Conservation (phyloP, 2,329 filamentous ascomycete species). For the Trichothecium roseum region DNA sequence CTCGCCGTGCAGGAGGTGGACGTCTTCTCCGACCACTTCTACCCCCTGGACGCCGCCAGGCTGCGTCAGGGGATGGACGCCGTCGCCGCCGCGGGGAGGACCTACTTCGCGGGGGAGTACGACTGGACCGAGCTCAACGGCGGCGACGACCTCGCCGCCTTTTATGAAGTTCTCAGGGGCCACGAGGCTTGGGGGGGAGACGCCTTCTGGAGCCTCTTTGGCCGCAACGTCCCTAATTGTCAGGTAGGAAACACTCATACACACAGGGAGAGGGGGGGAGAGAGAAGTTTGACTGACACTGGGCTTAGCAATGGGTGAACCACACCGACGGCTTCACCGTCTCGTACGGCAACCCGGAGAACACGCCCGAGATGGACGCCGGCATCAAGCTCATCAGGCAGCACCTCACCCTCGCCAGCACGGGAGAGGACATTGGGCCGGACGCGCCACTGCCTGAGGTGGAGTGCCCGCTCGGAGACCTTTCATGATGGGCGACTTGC, state of each 20-base stretch:
- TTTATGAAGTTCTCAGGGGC: constrained; percentile 28
- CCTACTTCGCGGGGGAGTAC: constrained; percentile 36
- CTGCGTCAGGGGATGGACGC: constrained; percentile 13
- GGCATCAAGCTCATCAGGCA: constrained; percentile 30
- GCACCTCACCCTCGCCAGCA: constrained; percentile 22
- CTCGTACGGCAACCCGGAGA: constrained; percentile 32
- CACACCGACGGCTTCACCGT: constrained; percentile 33
- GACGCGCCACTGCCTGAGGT: constrained; percentile 20
- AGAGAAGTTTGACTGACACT: no score
- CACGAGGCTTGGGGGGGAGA: constrained; percentile 27
- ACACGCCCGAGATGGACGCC: constrained; percentile 23
- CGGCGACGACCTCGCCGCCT: constrained; percentile 23
- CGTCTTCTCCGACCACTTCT: constrained; percentile 37
- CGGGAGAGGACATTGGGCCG: constrained; percentile 18
- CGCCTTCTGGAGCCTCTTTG: constrained; percentile 36
- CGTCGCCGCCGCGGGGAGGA: constrained; percentile 5
- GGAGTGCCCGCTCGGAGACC: no score
- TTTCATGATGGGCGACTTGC: no score
- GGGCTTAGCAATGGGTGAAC: constrained; percentile 25
- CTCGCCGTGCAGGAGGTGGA: constrained; percentile 31
- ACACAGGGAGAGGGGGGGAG: no score
- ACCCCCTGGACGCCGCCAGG: constrained; percentile 28
- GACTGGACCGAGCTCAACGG: constrained; percentile 26
- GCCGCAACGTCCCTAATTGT: constrained; percentile 32
- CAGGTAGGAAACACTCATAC: constrained; percentile 2